A percentile compares a stretch with the other conserved stretches of the same genome.
Evolutionary conservation across 768 basidiomycete genomes (phyloP).

Genomic region (Hydnomerulius pinastri): DNA sequence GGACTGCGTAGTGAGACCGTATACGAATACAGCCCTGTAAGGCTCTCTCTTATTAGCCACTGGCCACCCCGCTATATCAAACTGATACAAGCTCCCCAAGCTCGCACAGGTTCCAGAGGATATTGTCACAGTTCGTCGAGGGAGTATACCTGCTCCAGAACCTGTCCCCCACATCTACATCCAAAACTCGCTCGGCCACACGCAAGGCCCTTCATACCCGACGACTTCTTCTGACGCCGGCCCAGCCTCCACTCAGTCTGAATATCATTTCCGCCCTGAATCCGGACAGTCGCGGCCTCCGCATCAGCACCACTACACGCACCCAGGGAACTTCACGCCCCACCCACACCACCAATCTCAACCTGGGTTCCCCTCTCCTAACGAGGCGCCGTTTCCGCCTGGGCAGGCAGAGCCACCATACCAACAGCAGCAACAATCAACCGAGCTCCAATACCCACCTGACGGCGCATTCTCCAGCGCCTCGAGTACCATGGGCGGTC

Average conservation of each 20-base stretch:
- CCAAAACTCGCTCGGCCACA: conserved; percentile 13
- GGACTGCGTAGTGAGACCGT: conserved; percentile 25
- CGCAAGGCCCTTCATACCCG: conserved; percentile 14
- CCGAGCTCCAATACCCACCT: conserved; percentile 20
- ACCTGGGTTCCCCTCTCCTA: conserved; percentile 10
- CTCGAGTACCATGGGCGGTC: conserved; percentile 13
- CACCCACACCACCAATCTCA: no score
- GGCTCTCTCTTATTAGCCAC: not conserved
- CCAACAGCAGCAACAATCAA: conserved; percentile 5
- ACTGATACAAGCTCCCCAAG: conserved; percentile 7
- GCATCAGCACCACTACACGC: conserved; percentile 17
- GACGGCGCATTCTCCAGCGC: conserved; percentile 17
- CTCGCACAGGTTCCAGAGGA: conserved; percentile 26
- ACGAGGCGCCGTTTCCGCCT: conserved; percentile 20
- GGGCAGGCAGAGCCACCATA: conserved; percentile 16
- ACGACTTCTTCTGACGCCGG: conserved; percentile 19
- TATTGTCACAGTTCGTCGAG: conserved; percentile 23
- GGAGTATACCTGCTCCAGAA: conserved; percentile 25
- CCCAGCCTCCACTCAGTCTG: conserved; percentile 14
- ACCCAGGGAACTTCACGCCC: conserved; percentile 13
- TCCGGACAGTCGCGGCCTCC: conserved; percentile 4
- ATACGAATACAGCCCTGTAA: conserved; percentile 29
- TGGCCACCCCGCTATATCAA: not conserved
- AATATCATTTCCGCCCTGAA: conserved; percentile 4
- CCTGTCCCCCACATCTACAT: conserved; percentile 25